phyloP scores from a whole-genome alignment of 768 basidiomycete genomes.

The Leccinum subgranulosum region DNA sequence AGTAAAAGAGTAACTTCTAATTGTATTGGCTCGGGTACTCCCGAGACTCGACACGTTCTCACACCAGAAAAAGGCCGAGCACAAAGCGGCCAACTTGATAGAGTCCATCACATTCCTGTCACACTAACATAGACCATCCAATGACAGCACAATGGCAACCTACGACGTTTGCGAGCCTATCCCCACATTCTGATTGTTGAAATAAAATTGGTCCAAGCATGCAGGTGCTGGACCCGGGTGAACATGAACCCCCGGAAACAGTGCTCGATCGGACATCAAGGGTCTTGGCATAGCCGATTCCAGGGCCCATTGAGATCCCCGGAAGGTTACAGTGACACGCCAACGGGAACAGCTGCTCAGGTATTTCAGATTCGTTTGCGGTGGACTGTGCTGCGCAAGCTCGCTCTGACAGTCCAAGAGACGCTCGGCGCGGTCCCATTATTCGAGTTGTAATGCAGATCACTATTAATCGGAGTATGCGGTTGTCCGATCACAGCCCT shows the following conservation, averaged over 20 bases:
- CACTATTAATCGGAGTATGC: not conserved
- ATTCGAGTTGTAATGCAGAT: not conserved
- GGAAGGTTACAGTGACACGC: not conserved
- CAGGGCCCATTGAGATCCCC: not conserved
- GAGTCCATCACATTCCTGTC: constrained; percentile 10
- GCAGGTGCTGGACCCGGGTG: not conserved
- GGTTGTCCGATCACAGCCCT: not conserved
- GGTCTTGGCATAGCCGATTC: not conserved
- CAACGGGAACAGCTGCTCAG: not conserved
- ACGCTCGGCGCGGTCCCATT: not conserved
- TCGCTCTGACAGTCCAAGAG: not conserved
- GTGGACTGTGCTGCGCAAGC: not conserved
- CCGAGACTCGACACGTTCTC: not conserved
- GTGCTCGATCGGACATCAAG: not conserved
- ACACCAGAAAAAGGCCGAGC: not conserved
- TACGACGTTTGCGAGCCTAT: too few relatives aligned
- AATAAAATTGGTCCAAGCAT: not conserved
- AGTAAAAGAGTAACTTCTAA: too few relatives aligned
- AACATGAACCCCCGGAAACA: not conserved
- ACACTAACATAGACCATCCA: not conserved
- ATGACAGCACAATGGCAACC: too few relatives aligned
- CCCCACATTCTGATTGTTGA: too few relatives aligned
- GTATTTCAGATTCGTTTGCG: not conserved
- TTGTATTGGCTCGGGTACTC: not conserved
- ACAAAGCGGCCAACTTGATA: not conserved